phyloP scores from a whole-genome alignment of 768 basidiomycete genomes.

The Boletus rufocinnamomeus region DNA sequence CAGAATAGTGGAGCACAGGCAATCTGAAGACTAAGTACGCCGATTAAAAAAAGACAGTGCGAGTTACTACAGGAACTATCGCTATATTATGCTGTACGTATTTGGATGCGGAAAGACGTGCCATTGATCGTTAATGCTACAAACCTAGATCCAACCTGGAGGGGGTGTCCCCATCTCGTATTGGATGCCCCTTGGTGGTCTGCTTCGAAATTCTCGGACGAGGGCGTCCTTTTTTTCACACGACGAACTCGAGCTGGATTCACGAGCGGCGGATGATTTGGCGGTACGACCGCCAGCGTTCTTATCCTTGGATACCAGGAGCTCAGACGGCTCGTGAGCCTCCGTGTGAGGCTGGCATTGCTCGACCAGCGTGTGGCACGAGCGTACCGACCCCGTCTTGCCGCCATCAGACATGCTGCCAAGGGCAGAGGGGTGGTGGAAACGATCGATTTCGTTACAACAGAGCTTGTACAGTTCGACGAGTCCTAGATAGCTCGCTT shows the following conservation, averaged over 20 bases:
- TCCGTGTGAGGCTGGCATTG: slow-evolving; percentile 39
- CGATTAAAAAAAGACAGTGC: background rate
- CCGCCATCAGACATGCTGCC: slow-evolving; percentile 15
- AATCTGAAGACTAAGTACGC: background rate
- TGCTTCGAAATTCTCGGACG: slow-evolving; percentile 17
- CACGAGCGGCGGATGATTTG: slow-evolving; percentile 1
- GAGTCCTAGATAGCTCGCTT: slow-evolving; percentile 75
- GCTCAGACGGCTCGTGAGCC: slow-evolving; percentile 10
- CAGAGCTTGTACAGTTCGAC: slow-evolving; percentile 66
- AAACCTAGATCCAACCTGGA: slow-evolving; percentile 50
- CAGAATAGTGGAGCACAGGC: background rate
- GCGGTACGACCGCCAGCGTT: background rate
- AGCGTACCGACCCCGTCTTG: slow-evolving; percentile 59
- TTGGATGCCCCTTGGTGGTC: slow-evolving; percentile 2
- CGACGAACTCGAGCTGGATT: slow-evolving; percentile 12
- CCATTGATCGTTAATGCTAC: background rate
- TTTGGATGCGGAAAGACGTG: background rate
- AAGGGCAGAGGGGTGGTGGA: slow-evolving; percentile 46
- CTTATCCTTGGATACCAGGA: background rate
- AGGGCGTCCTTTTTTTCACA: slow-evolving; percentile 15
- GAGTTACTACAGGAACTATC: background rate
- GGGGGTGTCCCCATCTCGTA: slow-evolving; percentile 28
- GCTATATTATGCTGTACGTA: background rate
- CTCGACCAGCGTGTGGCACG: slow-evolving; percentile 63
- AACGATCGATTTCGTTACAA: slow-evolving; percentile 60